Conservation (phyloP, 1,139 yeast genomes). For the Yamadazyma jaroonii region DNA sequence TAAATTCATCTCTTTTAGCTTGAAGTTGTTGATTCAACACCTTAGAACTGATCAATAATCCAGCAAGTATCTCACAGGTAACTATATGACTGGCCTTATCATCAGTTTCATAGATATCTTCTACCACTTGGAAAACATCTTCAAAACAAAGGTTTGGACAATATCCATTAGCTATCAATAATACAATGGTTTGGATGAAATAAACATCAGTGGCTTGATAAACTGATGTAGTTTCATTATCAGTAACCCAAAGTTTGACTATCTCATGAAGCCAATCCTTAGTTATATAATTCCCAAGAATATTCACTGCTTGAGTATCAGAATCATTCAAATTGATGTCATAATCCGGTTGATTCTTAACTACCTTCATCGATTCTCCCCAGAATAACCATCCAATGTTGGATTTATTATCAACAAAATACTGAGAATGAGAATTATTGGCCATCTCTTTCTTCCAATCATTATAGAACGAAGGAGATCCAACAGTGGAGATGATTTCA, state of each 20-base stretch:
- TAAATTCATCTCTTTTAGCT: slow-evolving; percentile 43
- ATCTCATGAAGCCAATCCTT: slow-evolving; percentile 59
- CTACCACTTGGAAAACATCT: slow-evolving; percentile 51
- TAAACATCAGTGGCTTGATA: slow-evolving; percentile 64
- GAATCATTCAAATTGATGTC: slow-evolving; percentile 22
- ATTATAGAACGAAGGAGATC: slow-evolving; percentile 32
- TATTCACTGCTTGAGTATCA: slow-evolving; percentile 39
- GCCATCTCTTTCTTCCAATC: slow-evolving; percentile 53
- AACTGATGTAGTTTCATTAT: slow-evolving; percentile 59
- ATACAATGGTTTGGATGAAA: slow-evolving; percentile 44
- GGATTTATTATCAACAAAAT: slow-evolving; percentile 55
- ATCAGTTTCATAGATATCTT: slow-evolving; percentile 53
- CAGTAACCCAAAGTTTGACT: slow-evolving; percentile 57
- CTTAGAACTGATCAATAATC: slow-evolving; percentile 52
- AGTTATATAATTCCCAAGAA: slow-evolving; percentile 47
- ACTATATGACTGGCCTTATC: slow-evolving; percentile 66
- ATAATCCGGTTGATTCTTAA: slow-evolving; percentile 22
- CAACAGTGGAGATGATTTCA: slow-evolving; percentile 41
- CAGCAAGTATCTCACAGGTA: slow-evolving; percentile 58
- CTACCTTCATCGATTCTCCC: slow-evolving; percentile 58
- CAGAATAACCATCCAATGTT: slow-evolving; percentile 77
- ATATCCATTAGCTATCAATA: slow-evolving; percentile 43
- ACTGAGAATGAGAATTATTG: slow-evolving; percentile 47
- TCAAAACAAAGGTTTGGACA: slow-evolving; percentile 30
- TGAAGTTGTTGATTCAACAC: slow-evolving; percentile 23